A percentile compares a stretch with the other conserved stretches of the same genome.
These are phyloP conservation scores for Paracamarosporium sp. DNA, from an alignment of 2,329 filamentous ascomycete species.

Conservation along the genomic window DNA sequence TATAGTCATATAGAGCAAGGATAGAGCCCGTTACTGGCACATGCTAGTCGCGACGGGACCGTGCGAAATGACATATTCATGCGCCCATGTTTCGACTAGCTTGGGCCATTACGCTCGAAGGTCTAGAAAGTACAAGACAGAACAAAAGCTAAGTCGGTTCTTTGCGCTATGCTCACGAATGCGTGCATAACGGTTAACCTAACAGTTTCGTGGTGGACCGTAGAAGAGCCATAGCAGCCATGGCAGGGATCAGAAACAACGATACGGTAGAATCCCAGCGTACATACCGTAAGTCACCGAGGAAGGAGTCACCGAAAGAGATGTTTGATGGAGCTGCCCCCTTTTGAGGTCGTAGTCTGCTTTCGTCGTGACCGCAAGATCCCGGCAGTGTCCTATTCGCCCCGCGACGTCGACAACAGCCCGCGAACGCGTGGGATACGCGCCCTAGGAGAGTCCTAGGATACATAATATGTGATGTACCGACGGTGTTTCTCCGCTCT, in stretches of 20 bases:
- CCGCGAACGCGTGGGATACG: not conserved
- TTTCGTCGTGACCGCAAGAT: no score
- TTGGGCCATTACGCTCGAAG: not conserved
- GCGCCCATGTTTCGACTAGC: not conserved
- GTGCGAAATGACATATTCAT: conserved; percentile 15
- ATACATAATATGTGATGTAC: not conserved
- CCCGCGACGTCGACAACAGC: not conserved
- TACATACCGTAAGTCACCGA: not conserved
- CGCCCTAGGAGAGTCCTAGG: not conserved
- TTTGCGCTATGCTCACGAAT: no score
- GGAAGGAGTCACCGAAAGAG: not conserved
- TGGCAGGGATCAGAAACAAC: not conserved
- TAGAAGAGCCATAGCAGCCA: not conserved
- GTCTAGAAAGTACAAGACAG: not conserved
- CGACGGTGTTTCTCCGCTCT: not conserved
- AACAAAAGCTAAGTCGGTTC: no score
- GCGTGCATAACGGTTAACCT: no score
- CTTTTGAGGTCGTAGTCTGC: not conserved
- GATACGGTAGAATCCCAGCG: not conserved
- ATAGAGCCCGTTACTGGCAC: no score
- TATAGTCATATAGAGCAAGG: no score
- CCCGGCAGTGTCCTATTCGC: not conserved
- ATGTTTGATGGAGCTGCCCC: not conserved
- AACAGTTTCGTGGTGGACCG: not conserved
- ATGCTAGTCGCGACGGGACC: not conserved